Evolutionary conservation across 2,329 filamentous ascomycete species (phyloP).

Genomic region (Aspergillus neoniger): DNA sequence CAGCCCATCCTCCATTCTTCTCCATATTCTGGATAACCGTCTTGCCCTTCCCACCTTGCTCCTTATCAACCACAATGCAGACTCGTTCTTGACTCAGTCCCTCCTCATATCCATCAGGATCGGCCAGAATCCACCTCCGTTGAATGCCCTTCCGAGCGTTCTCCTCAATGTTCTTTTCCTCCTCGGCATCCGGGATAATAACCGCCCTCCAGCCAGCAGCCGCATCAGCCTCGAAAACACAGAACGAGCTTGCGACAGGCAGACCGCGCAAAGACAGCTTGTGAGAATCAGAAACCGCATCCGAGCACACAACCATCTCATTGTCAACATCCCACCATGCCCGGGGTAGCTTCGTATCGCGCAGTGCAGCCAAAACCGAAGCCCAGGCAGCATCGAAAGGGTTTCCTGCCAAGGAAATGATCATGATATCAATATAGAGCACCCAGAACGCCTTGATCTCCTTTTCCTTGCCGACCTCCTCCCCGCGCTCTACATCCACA

Average conservation of each 20-base stretch:
- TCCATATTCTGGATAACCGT: slow-evolving; percentile 67
- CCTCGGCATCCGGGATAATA: slow-evolving; percentile 36
- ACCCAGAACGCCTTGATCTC: slow-evolving; percentile 87
- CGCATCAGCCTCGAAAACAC: slow-evolving; percentile 68
- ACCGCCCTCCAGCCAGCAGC: slow-evolving; percentile 42
- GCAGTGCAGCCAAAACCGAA: slow-evolving; percentile 76
- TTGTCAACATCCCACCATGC: slow-evolving; percentile 83
- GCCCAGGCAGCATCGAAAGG: slow-evolving; percentile 90
- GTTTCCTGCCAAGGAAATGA: slow-evolving; percentile 89
- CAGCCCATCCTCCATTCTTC: slow-evolving; percentile 75
- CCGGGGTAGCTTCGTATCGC: slow-evolving; percentile 72
- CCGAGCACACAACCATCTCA: slow-evolving; percentile 75
- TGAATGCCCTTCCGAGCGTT: slow-evolving; percentile 39
- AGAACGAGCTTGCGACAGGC: slow-evolving; percentile 76
- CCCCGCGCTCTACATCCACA: slow-evolving; percentile 48
- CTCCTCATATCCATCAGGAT: slow-evolving; percentile 91
- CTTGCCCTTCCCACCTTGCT: slow-evolving; percentile 51
- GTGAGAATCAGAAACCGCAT: slow-evolving; percentile 55
- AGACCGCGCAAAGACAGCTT: slow-evolving; percentile 64
- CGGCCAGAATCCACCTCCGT: slow-evolving; percentile 72
- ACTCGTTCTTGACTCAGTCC: slow-evolving; percentile 77
- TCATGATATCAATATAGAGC: slow-evolving; percentile 91
- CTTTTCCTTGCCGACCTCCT: slow-evolving; percentile 30
- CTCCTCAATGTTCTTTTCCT: slow-evolving; percentile 47
- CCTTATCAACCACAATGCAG: slow-evolving; percentile 74